phyloP scores from a whole-genome alignment of 208 protist species.

The Strigomonas culicis region DNA sequence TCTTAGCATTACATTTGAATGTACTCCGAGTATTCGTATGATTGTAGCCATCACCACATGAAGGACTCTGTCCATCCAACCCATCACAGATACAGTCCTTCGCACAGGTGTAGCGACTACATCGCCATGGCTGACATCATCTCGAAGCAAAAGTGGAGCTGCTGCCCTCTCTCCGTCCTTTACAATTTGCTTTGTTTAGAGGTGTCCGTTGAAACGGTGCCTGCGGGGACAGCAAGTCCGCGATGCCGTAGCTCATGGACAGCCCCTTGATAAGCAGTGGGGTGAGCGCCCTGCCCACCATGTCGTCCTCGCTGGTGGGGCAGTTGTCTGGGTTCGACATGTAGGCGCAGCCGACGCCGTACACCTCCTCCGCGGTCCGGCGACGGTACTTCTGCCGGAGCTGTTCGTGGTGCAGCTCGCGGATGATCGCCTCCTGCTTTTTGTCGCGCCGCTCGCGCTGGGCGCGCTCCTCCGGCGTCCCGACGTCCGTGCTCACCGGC shows the following conservation, averaged over 20 bases:
- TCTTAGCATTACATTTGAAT: background rate
- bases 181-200: slow-evolving; percentile 2
- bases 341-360: slow-evolving; percentile 22
- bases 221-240: slow-evolving; percentile 4
- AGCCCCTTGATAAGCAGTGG: background rate
- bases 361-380: slow-evolving; percentile 39
- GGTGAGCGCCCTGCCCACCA: slow-evolving; percentile 1
- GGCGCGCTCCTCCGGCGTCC: slow-evolving; percentile 6
- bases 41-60: slow-evolving; percentile 1
- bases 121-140: too few relatives aligned
- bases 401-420: slow-evolving; percentile 23
- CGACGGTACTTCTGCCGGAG: slow-evolving; percentile 12
- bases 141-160: too few relatives aligned
- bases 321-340: slow-evolving; percentile 21
- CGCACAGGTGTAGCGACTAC: too few relatives aligned
- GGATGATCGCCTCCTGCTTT: slow-evolving; percentile 21
- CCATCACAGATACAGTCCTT: too few relatives aligned
- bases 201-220: background rate
- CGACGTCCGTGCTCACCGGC: slow-evolving; percentile 7
- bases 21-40: background rate
- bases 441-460: slow-evolving; percentile 14
- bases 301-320: background rate
- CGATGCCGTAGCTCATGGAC: slow-evolving; percentile 17
- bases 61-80: background rate
- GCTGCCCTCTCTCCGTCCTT: background rate